Evolutionary conservation across 2,329 filamentous ascomycete genomes (phyloP), one percentile per base, ranked within the genome.

Genomic region (Calonectria fujianensis): DNA sequence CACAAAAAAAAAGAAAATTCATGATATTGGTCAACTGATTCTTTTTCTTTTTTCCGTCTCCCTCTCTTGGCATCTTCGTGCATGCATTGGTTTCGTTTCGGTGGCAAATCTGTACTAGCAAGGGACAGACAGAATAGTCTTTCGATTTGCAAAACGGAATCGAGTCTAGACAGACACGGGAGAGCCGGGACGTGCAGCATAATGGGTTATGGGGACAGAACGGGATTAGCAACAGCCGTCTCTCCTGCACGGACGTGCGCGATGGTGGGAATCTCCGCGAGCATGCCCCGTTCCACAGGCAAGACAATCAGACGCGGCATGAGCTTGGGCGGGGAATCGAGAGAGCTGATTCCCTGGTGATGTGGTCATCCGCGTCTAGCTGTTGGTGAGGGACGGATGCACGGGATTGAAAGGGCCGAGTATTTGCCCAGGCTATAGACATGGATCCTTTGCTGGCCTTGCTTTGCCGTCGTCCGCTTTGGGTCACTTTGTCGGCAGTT

Each of bases 111-210:
- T 35, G 13, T 8, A 27, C 39, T 27, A n/a, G 20, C 70, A 75
- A 75, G 77, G 61, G 74, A 24, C 24, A 78, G 73, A 48, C 64
- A 69, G 76, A 78, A 45, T 65, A 45, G 39, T 65, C 41, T 31
- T 65, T 48, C 16, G 37, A 41, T 45, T 48, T 20, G 29, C 27
- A 65, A 65, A 24, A 48, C 41, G 39, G 41, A 39, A 45, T 45
- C 37, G 61, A 37, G 61, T 41, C 27, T 65, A 48, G 41, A 48
- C 37, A 20, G 61, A 35, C 37, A 65, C 37, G 61, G 61, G 61
- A 32, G 31, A 61, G 57, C 57, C 24, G 57, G 57, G 57, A 39
- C 35, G 35, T 61, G 57, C 57, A 61, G 35, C 35, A 61, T 29
- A 29, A 54, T 54, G 57, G 57, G 57, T 61, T 61, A 61, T 61